Base-by-base conservation (phyloP, 2,329 filamentous ascomycete species). In the Rhytidhysteron rufulum region DNA sequence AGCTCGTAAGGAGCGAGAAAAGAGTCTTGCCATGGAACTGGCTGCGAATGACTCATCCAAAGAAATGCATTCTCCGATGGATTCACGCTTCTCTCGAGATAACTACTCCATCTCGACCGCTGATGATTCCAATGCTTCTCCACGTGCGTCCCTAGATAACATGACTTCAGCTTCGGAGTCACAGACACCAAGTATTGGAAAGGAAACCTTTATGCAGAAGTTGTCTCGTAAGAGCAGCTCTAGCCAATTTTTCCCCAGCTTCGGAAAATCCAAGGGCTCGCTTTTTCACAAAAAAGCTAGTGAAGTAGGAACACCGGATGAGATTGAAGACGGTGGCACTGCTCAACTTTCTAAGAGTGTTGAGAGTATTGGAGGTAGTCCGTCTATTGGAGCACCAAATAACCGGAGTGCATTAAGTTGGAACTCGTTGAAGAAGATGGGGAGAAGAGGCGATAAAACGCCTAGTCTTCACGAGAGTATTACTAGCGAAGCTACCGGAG, bases 161-260 rank as follows among this genome's bases (percentile, higher is more conserved):
- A 2, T 65, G 58, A 3, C 62, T 69, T 67, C 63, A 30, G 60
- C 62, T 0, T 65, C 63, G 0, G 63, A 68, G 15, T 54, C 25
- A 45, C 58, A 31, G 51, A 55, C 34, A 34, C 52, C 40, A 37
- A 39, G 18, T 15, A 44, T 60, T 15, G 65, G 67, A 43, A 72
- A 69, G 39, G 70, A 73, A 36, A 64, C 62, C 2, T 71, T 74
- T 49, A 74, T 75, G 69, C 64, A 68, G 43, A 74, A 74, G 44
- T 62, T 75, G 29, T 66, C 66, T 4, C 67, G 72, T 39, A 75
- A 75, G 51, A 63, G 63, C 25, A 68, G 63, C 43, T 66, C 68
- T 0, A 66, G 62, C 39, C 72, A 73, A 38, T 73, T 74, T 51
- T 59, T 68, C 4, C 56, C 51, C 2, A 38, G 53, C 2, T 64